Evolutionary conservation across 495 filamentous ascomycete genomes (phyloP).

Genomic region (Aspergillus carlsbadensis): DNA sequence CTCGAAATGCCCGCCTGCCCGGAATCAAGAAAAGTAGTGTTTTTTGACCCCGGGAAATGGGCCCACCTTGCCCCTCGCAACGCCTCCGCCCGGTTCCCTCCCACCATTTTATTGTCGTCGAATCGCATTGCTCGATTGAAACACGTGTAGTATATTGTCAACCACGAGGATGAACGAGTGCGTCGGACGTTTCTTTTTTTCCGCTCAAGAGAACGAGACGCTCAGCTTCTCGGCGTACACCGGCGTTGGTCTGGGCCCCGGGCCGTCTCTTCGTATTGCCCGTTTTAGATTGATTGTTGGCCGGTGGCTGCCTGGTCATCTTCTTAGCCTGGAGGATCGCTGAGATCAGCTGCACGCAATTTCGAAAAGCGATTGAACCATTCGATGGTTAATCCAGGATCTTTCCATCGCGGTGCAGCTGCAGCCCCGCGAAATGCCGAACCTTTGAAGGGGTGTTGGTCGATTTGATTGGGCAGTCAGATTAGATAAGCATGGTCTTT

Average conservation of each 20-base stretch:
- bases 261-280: not conserved
- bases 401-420: not conserved
- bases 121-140: slow-evolving; percentile 37
- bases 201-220: not conserved
- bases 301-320: not conserved
- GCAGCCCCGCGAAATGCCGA: not conserved
- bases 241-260: not conserved
- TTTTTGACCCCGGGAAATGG: slow-evolving; percentile 22
- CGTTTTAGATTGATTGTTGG: not conserved
- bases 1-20: not conserved
- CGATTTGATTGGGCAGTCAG: no score
- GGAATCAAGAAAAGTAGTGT: not conserved
- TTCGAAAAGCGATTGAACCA: not conserved
- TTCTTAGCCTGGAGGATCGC: not conserved
- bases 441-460: no score
- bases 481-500: no score
- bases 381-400: not conserved
- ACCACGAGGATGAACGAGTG: not conserved
- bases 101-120: slow-evolving; percentile 31
- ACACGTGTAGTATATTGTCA: slow-evolving; percentile 37
- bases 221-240: not conserved
- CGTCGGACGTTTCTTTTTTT: not conserved
- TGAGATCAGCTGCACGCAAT: slow-evolving; percentile 3
- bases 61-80: slow-evolving; percentile 34
- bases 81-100: slow-evolving; percentile 26